A percentile compares a stretch with the other conserved stretches of the same genome.
phyloP scores from a whole-genome alignment of 331 rosid species.

The Erythrophleum ivorense region DNA sequence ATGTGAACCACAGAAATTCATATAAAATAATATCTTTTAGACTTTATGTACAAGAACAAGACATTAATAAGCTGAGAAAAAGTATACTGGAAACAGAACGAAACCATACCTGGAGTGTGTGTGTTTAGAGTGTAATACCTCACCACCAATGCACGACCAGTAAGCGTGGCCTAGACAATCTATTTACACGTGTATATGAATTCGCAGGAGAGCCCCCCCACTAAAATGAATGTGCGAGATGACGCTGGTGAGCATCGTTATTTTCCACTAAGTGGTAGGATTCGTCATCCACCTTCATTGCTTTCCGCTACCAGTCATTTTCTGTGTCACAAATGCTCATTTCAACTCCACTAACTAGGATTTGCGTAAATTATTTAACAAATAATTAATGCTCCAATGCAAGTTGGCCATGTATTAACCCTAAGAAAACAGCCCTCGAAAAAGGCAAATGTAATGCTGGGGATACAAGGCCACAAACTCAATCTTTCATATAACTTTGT shows the following conservation, averaged over 20 bases:
- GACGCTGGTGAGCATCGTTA: neutral
- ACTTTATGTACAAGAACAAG: neutral
- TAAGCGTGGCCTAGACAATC: neutral
- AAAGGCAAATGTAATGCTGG: too few relatives aligned
- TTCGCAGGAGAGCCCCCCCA: constrained; percentile 6
- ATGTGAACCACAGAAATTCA: neutral
- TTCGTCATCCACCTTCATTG: neutral
- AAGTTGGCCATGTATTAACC: too few relatives aligned
- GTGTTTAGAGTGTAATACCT: neutral
- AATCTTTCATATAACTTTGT: neutral
- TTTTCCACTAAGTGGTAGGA: neutral
- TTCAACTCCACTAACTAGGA: neutral
- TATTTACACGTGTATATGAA: constrained; percentile 10
- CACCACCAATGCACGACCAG: neutral
- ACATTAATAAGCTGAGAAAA: neutral
- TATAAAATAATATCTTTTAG: neutral
- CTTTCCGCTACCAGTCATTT: constrained; percentile 6
- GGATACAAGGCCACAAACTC: neutral
- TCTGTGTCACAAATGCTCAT: neutral
- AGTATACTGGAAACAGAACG: too few relatives aligned
- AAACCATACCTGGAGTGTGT: neutral
- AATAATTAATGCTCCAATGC: neutral
- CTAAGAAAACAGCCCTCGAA: too few relatives aligned
- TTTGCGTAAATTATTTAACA: neutral
- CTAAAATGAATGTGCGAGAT: constrained; percentile 2